Base-by-base conservation (phyloP, 1,284 basidiomycete genomes). In the Pterulicium gracile region DNA sequence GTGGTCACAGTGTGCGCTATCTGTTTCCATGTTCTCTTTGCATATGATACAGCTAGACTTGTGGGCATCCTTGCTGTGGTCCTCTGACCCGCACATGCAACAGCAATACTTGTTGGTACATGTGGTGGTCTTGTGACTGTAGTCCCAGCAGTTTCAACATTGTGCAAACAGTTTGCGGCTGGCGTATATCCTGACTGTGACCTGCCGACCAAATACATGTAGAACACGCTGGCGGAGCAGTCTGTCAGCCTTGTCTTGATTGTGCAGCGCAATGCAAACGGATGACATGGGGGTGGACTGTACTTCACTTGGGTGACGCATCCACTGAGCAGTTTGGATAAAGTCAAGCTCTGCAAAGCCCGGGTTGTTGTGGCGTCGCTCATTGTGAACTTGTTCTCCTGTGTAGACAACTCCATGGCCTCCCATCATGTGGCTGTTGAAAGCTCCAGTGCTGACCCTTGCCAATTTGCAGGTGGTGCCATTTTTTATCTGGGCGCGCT, bases 401-500 rank as follows among this genome's bases (percentile, higher is more conserved):
- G 13, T 41, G 45, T 51, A 47, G 4, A 50, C 2, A 10, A 17
- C 18, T 17, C 34, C 20, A n/a, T n/a, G 22, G 27, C 27, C 27
- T n/a, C 27, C 27, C 27, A 32, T 32, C 10, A 32, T 32, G 27
- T 39, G 20, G 2, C 49, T 43, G 18, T 51, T 50, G 3, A 49
- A 24, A 1, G 46, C 36, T 20, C 53, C 47, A 3, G 55, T 59
- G 10, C 44, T 44, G 0, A 60, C 53, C 2, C 51, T n/a, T 47
- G 32, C 58, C 49, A 3, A 61, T 44, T 42, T 57, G 55, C 0
- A 60, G 48, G 22, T 59, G 56, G 23, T 27, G 52, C 58, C 58
- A 60, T 34, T 51, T 48, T 20, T 48, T 52, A 45, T 61, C 59
- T 10, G 27, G 27, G 27, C 27, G 27, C 32, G 48, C 52, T 15